Evolutionary conservation across 1,139 yeast genomes (phyloP).

Genomic region (Citeromyces hawaiiensis): DNA sequence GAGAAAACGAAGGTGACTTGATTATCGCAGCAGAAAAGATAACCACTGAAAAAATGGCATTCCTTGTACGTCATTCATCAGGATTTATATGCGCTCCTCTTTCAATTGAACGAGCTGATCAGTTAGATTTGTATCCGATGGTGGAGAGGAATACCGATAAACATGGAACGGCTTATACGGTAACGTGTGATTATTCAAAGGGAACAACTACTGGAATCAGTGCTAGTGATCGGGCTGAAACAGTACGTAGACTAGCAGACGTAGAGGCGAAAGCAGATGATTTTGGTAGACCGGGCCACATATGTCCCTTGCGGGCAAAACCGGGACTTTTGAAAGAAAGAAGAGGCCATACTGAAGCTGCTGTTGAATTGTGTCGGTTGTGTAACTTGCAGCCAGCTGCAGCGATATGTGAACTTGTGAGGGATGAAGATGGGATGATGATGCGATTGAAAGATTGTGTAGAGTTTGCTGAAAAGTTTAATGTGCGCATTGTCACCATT

Average conservation of each 20-base stretch:
- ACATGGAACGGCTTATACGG: slow-evolving; percentile 94
- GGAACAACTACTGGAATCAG: slow-evolving; percentile 98
- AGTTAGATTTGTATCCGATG: slow-evolving; percentile 73
- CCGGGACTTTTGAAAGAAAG: slow-evolving; percentile 74
- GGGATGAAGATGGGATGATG: slow-evolving; percentile 92
- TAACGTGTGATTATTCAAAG: slow-evolving; percentile 70
- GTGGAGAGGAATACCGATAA: slow-evolving; percentile 50
- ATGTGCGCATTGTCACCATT: slow-evolving; percentile 67
- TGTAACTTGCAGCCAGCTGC: slow-evolving; percentile 79
- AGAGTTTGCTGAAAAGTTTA: slow-evolving; percentile 47
- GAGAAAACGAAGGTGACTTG: slow-evolving; percentile 97
- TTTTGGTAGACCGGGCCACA: slow-evolving; percentile 86
- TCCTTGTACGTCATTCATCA: slow-evolving; percentile 74
- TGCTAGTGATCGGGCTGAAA: slow-evolving; percentile 85
- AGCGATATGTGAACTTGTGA: slow-evolving; percentile 86
- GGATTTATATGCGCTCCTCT: slow-evolving; percentile 94
- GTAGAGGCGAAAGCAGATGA: slow-evolving; percentile 41
- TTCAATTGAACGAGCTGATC: slow-evolving; percentile 65
- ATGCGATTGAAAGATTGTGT: slow-evolving; percentile 85
- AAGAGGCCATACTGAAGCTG: slow-evolving; percentile 98
- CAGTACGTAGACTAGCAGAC: slow-evolving; percentile 62
- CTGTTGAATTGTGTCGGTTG: slow-evolving; percentile 72
- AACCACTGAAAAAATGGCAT: slow-evolving; percentile 87
- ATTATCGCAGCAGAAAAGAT: slow-evolving; percentile 78
- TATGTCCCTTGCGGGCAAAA: slow-evolving; percentile 83